Evolutionary conservation across 1,139 yeast genomes (phyloP), one percentile per base, ranked within the genome.

Genomic region (Waltiozyma sp.): DNA sequence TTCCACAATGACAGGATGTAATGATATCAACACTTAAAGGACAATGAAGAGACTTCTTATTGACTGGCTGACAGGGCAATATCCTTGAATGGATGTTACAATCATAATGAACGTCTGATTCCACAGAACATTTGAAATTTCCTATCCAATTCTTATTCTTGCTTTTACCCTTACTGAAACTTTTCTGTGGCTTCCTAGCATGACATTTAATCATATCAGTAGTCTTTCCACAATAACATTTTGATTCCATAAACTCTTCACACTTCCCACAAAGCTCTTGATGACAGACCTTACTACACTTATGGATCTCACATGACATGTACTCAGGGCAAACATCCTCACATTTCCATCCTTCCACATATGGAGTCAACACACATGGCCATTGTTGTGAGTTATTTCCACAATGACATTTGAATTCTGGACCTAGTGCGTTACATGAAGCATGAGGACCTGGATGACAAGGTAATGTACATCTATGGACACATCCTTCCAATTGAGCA

Each of bases 371-470:
- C 39, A 75, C 70, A 66, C 88, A 86, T 6, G 84, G 93, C 56
- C 78, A 64, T 55, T 85, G 94, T 41, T 72, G 73, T 19, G 70
- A 61, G 42, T 73, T 69, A 42, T 72, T 73, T 2, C 96, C 96
- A 67, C 97, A 88, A 37, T 69, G 68, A 61, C 96, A 88, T 41
- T 65, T 66, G 68, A 83, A 64, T 13, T 66, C 59, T 1, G 91
- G 85, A 1, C 91, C 87, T 62, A 82, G 59, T 28, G 91, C 86
- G 23, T 85, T 81, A 65, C 97, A 88, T 21, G 68, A 69, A 0
- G 87, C 80, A 60, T 89, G 96, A 3, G 88, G 83, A 0, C 96
- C 97, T 1, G 96, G 91, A 58, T 88, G 97, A 58, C 97, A 88
- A 18, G 73, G 70, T 10, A 77, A 64, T 3, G 85, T 64, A 58